Evolutionary conservation across 1,284 basidiomycete species (phyloP).

Genomic region (Irpex sp.): DNA sequence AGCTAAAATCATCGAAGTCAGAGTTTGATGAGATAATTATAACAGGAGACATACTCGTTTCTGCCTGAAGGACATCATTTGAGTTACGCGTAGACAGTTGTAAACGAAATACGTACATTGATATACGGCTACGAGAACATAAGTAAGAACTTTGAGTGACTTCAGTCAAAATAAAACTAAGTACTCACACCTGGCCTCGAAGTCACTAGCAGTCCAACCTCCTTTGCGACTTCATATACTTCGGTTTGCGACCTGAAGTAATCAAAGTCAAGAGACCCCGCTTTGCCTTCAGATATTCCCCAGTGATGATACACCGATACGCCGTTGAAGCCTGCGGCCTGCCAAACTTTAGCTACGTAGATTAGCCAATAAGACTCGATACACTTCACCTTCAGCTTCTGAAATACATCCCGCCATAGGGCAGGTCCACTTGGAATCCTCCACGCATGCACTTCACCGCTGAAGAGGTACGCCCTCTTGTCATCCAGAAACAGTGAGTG

Average conservation of each 20-base stretch:
- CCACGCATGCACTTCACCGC: constrained; percentile 42
- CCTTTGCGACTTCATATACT: constrained; percentile 56
- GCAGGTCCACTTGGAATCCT: constrained; percentile 43
- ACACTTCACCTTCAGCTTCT: constrained; percentile 32
- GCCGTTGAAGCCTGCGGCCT: constrained; percentile 47
- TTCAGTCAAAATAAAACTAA: neutral
- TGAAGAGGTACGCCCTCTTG: constrained; percentile 40
- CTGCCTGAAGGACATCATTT: constrained; percentile 23
- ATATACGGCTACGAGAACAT: constrained; percentile 17
- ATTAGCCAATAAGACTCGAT: neutral
- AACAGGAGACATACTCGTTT: constrained; percentile 28
- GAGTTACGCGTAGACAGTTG: neutral
- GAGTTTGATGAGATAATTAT: neutral
- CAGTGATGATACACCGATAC: constrained; percentile 45
- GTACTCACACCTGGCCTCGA: constrained; percentile 50
- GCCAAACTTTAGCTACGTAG: constrained; percentile 2
- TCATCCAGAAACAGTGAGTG: constrained; percentile 41
- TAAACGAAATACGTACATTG: constrained; percentile 14
- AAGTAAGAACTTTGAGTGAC: neutral
- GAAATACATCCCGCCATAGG: constrained; percentile 43
- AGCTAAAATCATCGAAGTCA: constrained; percentile 7
- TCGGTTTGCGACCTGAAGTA: constrained; percentile 22
- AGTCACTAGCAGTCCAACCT: constrained; percentile 62
- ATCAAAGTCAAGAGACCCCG: constrained; percentile 29
- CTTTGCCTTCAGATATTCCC: constrained; percentile 39